phyloP scores from a whole-genome alignment of 2,329 filamentous ascomycete genomes.

The Verticillium albo-atrum region DNA sequence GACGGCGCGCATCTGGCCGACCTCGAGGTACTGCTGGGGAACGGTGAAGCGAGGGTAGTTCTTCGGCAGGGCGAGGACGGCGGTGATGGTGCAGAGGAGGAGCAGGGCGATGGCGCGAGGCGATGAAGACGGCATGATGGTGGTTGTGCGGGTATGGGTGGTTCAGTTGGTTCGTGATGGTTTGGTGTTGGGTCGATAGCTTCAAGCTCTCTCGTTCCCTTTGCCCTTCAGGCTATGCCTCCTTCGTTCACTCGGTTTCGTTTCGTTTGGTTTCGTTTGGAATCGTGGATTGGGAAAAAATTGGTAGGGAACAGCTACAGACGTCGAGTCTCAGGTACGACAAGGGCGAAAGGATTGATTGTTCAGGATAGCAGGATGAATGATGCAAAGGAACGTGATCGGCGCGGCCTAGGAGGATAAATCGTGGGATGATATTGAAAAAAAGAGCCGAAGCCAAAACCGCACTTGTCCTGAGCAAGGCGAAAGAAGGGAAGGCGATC shows the following conservation, averaged over 20 bases:
- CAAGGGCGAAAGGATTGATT: no score
- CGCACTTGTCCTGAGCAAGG: not conserved
- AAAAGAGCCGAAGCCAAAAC: not conserved
- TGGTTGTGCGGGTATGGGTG: slow-evolving; percentile 23
- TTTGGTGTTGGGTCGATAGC: not conserved
- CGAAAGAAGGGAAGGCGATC: slow-evolving; percentile 9
- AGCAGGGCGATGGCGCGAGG: slow-evolving; percentile 24
- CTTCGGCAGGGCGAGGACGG: slow-evolving; percentile 26
- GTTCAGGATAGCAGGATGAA: not conserved
- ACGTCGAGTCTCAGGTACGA: not conserved
- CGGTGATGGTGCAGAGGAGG: slow-evolving; percentile 21
- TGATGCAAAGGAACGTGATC: not conserved
- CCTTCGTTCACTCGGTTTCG: not conserved
- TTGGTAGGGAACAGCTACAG: not conserved
- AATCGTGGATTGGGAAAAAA: not conserved
- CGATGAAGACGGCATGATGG: slow-evolving; percentile 5
- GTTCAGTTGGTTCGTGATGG: slow-evolving; percentile 2
- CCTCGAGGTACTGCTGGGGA: slow-evolving; percentile 38
- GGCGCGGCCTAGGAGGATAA: not conserved
- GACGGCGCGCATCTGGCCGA: slow-evolving; percentile 34
- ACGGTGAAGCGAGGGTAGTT: slow-evolving; percentile 25
- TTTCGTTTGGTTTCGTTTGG: slow-evolving; percentile 4
- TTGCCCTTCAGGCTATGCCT: not conserved
- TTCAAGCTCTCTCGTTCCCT: not conserved
- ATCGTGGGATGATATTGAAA: not conserved